Evolutionary conservation across 306 rosid genomes (phyloP).

Genomic region (Cucurbita argyrosperma): DNA sequence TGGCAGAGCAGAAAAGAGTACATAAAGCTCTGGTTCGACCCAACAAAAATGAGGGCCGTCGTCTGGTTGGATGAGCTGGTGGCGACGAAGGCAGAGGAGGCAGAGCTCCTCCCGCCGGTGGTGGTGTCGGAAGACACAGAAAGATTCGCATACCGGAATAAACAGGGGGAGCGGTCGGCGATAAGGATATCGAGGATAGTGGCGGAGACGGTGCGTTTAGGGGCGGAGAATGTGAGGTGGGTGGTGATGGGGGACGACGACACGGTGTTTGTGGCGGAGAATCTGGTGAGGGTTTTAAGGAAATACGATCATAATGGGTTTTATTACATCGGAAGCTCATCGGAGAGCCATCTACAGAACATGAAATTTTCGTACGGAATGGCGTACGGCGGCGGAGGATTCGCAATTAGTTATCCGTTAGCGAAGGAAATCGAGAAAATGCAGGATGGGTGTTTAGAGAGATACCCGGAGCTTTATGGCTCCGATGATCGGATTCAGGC

Average conservation of each 20-base stretch:
- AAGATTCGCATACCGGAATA: conserved; percentile 36
- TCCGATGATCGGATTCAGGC: conserved; percentile 97
- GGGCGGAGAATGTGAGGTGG: conserved; percentile 59
- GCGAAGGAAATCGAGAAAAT: conserved; percentile 49
- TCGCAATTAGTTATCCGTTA: conserved; percentile 66
- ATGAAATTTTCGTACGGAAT: conserved; percentile 71
- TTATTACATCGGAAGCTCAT: conserved; percentile 74
- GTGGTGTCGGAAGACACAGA: conserved; percentile 55
- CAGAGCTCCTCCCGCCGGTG: conserved; percentile 27
- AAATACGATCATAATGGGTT: conserved; percentile 63
- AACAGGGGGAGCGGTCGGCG: conserved; percentile 75
- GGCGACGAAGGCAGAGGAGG: conserved; percentile 3
- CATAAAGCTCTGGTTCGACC: conserved; percentile 78
- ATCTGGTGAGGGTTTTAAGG: conserved; percentile 41
- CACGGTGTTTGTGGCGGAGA: conserved; percentile 79
- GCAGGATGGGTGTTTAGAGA: conserved; percentile 73
- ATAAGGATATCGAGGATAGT: conserved; percentile 81
- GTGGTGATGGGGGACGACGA: conserved; percentile 98
- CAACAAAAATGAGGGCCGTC: conserved; percentile 47
- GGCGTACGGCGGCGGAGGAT: conserved; percentile 98
- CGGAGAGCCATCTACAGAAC: conserved; percentile 91
- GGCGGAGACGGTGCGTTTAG: conserved; percentile 60
- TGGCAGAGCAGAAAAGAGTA: conserved; percentile 67
- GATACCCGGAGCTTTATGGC: conserved; percentile 74
- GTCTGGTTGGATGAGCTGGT: conserved; percentile 63